Percentiles rank a stretch among this genome's conserved stretches.
Evolutionary conservation across 2,329 filamentous ascomycete species (phyloP).

Genomic region (Fusarium temperatum): DNA sequence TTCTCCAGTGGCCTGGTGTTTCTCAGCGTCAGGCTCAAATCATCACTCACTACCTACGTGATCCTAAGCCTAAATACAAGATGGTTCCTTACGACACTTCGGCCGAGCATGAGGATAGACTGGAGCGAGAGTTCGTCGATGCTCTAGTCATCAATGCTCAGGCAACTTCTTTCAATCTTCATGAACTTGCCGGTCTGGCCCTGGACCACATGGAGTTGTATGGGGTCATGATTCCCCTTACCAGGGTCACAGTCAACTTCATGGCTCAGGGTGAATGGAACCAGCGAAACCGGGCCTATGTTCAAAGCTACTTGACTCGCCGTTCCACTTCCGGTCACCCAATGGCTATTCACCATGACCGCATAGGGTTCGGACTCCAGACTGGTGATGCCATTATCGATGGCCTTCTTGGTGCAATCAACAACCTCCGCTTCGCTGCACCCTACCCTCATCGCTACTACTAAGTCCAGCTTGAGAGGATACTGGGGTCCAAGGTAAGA

Average conservation of each 20-base stretch:
- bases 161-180: background rate
- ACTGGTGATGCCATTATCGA: background rate
- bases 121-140: background rate
- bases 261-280: background rate
- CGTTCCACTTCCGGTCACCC: background rate
- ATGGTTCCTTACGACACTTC: background rate
- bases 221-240: background rate
- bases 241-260: background rate
- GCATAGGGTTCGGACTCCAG: background rate
- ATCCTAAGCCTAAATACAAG: background rate
- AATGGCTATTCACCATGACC: background rate
- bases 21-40: background rate
- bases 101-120: background rate
- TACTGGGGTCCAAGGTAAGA: background rate
- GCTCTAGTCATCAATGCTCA: background rate
- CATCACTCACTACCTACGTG: background rate
- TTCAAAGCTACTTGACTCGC: background rate
- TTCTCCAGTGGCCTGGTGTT: background rate
- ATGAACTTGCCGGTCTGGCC: background rate
- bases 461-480: background rate
- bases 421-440: background rate
- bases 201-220: background rate
- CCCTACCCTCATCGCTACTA: background rate
- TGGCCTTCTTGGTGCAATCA: background rate
- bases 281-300: background rate